These are phyloP conservation scores for Debaryomyces robertsiae DNA, from an alignment of 1,139 yeast genomes.

Conservation along the genomic window DNA sequence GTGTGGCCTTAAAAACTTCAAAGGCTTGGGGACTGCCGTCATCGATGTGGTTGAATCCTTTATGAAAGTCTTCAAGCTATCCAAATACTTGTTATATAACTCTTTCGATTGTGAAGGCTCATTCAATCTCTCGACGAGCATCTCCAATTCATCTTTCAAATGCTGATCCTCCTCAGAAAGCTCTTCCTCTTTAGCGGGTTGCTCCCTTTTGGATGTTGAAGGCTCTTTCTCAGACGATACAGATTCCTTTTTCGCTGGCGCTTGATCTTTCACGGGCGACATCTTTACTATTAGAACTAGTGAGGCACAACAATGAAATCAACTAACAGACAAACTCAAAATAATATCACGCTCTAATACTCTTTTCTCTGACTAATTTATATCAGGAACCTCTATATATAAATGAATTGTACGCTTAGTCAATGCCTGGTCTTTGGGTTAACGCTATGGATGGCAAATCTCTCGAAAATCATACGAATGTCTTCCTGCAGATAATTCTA, in stretches of 20 bases:
- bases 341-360: neutral
- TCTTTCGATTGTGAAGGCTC: constrained; percentile 44
- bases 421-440: neutral
- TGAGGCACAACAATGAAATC: constrained; percentile 6
- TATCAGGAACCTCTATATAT: constrained; percentile 6
- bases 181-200: constrained; percentile 65
- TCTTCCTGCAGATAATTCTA: constrained; percentile 1
- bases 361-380: neutral
- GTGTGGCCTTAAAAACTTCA: constrained; percentile 90
- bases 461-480: constrained; percentile 2
- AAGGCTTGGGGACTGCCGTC: constrained; percentile 99
- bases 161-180: constrained; percentile 92
- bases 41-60: constrained; percentile 94
- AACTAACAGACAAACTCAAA: constrained; percentile 1
- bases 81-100: constrained; percentile 61
- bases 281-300: constrained; percentile 12
- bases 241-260: constrained; percentile 15
- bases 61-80: constrained; percentile 72
- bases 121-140: constrained; percentile 76
- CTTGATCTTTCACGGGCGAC: constrained; percentile 28
- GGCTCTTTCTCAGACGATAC: constrained; percentile 17
- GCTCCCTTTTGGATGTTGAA: constrained; percentile 26
- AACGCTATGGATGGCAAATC: constrained; percentile 10
- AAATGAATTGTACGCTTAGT: constrained; percentile 4
- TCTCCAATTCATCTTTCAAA: constrained; percentile 83